Base-by-base conservation (phyloP, 768 basidiomycete species). In the Russula foetens region DNA sequence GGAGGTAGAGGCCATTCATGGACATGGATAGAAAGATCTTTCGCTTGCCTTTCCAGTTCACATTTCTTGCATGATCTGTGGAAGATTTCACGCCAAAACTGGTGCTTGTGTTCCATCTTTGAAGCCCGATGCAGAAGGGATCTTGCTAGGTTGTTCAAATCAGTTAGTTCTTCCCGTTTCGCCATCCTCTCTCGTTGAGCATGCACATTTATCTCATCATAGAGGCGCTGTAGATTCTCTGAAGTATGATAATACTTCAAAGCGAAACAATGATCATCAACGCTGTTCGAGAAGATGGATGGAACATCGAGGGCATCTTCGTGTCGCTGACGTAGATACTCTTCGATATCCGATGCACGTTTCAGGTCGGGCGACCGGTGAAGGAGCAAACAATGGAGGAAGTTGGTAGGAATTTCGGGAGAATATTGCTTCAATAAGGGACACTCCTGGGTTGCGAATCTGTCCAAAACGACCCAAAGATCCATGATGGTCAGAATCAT, bases 401-500 rank as follows among this genome's bases (percentile, higher is more conserved):
- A 65, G 4, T 53, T 51, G 2, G 58, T 28, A 0, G 77, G 72
- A 0, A 83, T 67, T 59, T 79, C 79, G 0, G 81, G 79, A 12
- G 79, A 76, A 56, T 79, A 82, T 5, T 75, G 67, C 0, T 44
- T 45, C 6, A 83, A 67, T 11, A 81, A 70, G 2, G 81, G 76
- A 39, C 69, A 67, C 24, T 71, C 67, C 19, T 41, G 43, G 23
- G 75, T 66, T 2, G 68, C 71, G 15, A 76, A 38, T 26, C 63
- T 71, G 62, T 82, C 81, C 6, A 82, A 68, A 0, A 74, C 77
- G 0, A 77, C 70, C 81, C 81, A 82, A 19, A 82, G 70, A 33
- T 80, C 75, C 24, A 81, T 65, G 33, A 76, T 59, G 5, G 76
- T 76, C 48, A 83, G 66, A 44, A 82, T 62, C 73, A 82, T 77